Conservation (phyloP, 139 green algal species). For the Volvox reticuliferus region DNA sequence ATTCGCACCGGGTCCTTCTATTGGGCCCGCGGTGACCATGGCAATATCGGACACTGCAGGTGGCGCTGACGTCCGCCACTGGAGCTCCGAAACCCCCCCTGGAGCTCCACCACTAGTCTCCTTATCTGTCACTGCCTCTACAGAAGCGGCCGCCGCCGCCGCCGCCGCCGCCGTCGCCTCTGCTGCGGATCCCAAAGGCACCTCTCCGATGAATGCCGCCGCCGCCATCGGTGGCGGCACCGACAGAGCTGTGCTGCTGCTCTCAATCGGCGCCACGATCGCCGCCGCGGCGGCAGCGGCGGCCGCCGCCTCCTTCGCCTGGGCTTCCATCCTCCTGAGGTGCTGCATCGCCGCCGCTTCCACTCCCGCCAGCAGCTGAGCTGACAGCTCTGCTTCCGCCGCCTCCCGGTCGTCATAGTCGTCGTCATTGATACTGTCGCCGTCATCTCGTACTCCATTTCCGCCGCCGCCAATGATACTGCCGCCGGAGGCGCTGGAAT, state of each 20-base stretch:
- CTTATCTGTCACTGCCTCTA: no score
- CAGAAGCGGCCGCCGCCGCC: no score
- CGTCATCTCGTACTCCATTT: not conserved
- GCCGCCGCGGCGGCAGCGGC: constrained; percentile 3
- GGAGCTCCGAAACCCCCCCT: no score
- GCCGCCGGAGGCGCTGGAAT: no score
- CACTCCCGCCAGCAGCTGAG: constrained; percentile 25
- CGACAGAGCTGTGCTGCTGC: not conserved
- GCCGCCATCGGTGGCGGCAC: no score
- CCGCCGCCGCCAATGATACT: not conserved
- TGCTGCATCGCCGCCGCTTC: constrained; percentile 37
- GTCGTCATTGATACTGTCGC: not conserved
- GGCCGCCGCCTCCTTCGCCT: constrained; percentile 29
- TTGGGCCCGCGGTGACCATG: no score
- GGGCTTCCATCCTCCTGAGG: constrained; percentile 8
- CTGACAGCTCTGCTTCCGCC: constrained; percentile 12
- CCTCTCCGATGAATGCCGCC: not conserved
- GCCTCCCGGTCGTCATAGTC: not conserved
- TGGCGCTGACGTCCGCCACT: no score
- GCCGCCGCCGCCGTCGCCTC: no score
- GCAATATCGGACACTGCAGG: no score
- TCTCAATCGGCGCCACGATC: not conserved
- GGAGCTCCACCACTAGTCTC: no score
- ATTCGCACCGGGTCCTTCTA: no score
- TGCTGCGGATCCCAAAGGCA: no score